phyloP scores from a whole-genome alignment of 164 flowering plant species.

The Annona squamosa region DNA sequence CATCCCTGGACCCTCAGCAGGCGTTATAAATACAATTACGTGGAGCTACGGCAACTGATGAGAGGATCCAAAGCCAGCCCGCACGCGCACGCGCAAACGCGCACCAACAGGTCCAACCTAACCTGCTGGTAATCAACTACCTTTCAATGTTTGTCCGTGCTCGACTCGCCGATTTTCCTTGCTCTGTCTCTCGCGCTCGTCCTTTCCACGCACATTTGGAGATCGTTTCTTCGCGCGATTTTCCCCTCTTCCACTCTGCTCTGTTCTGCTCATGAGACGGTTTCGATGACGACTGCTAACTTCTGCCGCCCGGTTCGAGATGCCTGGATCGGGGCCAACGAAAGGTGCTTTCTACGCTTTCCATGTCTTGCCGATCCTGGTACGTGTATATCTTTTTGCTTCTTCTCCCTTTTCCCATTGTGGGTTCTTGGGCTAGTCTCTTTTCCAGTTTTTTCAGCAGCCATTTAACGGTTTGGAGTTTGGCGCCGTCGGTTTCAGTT shows the following conservation, averaged over 20 bases:
- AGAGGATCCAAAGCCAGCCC: too few species aligned
- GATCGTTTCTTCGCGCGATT: background rate
- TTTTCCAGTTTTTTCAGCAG: background rate
- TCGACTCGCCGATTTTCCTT: background rate
- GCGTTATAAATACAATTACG: too few species aligned
- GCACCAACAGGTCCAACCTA: too few species aligned
- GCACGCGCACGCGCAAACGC: too few species aligned
- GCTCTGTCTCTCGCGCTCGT: background rate
- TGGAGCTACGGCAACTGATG: too few species aligned
- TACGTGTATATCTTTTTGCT: constrained; percentile 5
- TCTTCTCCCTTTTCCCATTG: background rate
- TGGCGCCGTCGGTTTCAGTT: constrained; percentile 32
- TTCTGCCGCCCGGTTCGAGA: constrained; percentile 31
- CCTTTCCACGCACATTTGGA: background rate
- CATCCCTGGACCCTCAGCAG: too few species aligned
- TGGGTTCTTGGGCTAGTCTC: background rate
- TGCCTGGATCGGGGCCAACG: constrained; percentile 29
- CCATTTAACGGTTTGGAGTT: background rate
- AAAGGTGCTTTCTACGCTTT: constrained; percentile 29
- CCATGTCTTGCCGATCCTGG: constrained; percentile 92
- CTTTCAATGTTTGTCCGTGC: too few species aligned
- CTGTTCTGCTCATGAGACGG: constrained; percentile 3
- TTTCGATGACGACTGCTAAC: constrained; percentile 20
- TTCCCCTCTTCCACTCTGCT: background rate
- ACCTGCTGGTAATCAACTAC: too few species aligned